Evolutionary conservation across 1,284 basidiomycete genomes (phyloP).

Genomic region (Ganoderma boninense): DNA sequence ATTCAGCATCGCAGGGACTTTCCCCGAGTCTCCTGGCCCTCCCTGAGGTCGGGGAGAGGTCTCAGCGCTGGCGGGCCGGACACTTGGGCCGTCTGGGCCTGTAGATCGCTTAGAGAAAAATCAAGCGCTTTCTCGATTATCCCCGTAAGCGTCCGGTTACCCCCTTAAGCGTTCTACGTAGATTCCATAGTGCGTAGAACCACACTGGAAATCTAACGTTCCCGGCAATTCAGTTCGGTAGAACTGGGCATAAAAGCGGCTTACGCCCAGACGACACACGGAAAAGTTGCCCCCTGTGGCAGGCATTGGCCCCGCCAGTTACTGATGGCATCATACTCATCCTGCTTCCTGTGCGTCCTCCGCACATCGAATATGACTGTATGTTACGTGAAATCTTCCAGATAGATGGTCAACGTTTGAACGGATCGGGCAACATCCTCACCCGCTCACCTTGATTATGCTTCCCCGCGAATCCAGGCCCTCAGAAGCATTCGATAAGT

Average conservation of each 20-base stretch:
- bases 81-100: no score
- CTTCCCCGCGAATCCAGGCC: not conserved
- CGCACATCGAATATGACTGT: not conserved
- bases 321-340: not conserved
- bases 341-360: not conserved
- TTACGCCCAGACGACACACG: not conserved
- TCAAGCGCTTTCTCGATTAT: no score
- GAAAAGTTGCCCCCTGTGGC: not conserved
- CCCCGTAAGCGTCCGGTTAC: no score
- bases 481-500: not conserved
- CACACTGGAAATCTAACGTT: no score
- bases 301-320: not conserved
- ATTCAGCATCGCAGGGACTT: no score
- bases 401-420: not conserved
- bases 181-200: no score
- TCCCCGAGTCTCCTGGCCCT: no score
- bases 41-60: no score
- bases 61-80: no score
- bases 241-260: not conserved
- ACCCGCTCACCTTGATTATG: not conserved
- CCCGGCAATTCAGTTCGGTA: not conserved
- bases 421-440: not conserved
- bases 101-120: no score
- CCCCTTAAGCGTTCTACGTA: no score
- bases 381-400: not conserved